Evolutionary conservation across 2,329 filamentous ascomycete species (phyloP), one percentile per base, ranked within the genome.

Genomic region (Monosporascus ibericus): DNA sequence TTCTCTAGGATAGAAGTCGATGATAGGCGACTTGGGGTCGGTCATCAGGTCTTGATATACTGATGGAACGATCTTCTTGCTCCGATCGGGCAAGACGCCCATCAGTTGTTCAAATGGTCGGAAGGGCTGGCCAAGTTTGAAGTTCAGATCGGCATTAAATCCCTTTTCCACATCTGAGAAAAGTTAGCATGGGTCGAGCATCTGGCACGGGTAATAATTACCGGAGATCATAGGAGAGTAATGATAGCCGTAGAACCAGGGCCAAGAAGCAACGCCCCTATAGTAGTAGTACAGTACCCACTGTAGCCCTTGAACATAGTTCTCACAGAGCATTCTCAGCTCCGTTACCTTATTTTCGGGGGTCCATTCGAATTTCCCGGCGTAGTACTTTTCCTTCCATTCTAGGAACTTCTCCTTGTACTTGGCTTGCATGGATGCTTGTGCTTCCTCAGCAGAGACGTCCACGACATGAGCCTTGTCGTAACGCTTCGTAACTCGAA

Each of bases 201-300:
- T 18, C 49, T 24, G 36, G 5, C 24, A 18, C 15, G 36, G 39
- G 7, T 8, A 44, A 46, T 27, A 17, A 54, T 65, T 72, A 86
- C 85, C 85, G 58, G 90, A 95, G 52, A 96, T 99, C 82, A 97
- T 90, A 1, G 94, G 94, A 9, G 95, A 88, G 70, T 99, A 99
- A 72, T 99, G 95, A 70, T 96, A 99, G 55, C 80, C 79, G 71
- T 96, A 99, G 73, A 89, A 99, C 94, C 94, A 99, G 15, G 94
- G 91, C 94, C 94, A 99, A 14, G 92, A 97, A 17, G 90, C 94
- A 55, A 99, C 94, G 56, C 94, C 94, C 50, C 87, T 86, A 73
- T 99, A 99, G 72, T 99, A 99, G 75, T 99, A 99, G 71, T 87
- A 96, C 48, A 99, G 76, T 44, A 99, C 94, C 95, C 94, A 99